Evolutionary conservation across 2,329 filamentous ascomycete species (phyloP), one percentile per base, ranked within the genome.

Genomic region (Clathrospora elynae): DNA sequence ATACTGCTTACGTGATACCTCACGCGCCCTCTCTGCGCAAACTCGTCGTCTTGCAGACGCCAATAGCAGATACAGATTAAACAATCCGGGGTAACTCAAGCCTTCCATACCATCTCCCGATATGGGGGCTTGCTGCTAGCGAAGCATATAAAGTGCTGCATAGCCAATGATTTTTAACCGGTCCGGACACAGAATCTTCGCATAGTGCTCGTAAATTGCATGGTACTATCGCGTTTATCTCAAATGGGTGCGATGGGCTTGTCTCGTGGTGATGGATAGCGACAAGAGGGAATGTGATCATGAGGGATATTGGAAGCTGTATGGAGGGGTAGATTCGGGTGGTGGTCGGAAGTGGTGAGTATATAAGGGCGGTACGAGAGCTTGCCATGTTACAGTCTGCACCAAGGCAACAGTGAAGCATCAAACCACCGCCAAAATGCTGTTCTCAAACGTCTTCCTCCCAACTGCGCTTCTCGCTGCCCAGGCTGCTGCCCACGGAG

Each of bases 391-490:
- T 19, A 30, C 33, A 22, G 11, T 22, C 16, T 4, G 17, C 22
- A 41, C 17, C 16, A 10, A 25, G 33, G 19, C 20, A 19, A 30
- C 30, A 35, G 10, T 22, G 2, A 25, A 23, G 30, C 33, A 33
- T 46, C 34, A 46, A n/a, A 24, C 23, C 19, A 40, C 18, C 28
- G 25, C 43, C 55, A 66, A 40, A 11, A 74, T 73, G 70, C 54
- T 72, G 42, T 61, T 71, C 49, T 60, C 66, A 23, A 66, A 59
- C 35, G 28, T 68, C 37, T 49, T 73, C 44, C 57, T 67, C 25
- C 59, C 67, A 11, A 58, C 57, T 3, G 63, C 60, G 6, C 55
- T 68, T 16, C 48, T 68, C 24, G 55, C 59, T 19, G 50, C 61
- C 12, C 57, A 65, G 42, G 64, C 55, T 14, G 54, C 64, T 14